These are phyloP conservation scores for Fusarium nematophilum DNA, from an alignment of 2,329 filamentous ascomycete genomes.

Conservation along the genomic window DNA sequence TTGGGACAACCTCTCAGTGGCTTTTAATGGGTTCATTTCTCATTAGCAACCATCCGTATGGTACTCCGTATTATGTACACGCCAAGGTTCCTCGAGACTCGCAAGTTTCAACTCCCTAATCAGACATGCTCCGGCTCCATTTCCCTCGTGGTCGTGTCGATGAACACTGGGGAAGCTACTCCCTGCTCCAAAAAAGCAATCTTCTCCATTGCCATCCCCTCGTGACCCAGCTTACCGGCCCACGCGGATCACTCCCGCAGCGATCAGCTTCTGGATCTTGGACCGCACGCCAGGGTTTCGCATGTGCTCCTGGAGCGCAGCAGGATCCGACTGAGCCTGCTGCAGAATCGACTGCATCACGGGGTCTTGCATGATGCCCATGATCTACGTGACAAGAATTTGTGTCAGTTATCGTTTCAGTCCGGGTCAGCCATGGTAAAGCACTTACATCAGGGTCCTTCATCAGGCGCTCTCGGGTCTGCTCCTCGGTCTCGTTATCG, in stretches of 20 bases:
- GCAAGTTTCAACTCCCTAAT: constrained; percentile 36
- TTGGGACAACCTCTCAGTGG: constrained; percentile 9
- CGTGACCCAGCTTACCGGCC: constrained; percentile 56
- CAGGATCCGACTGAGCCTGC: constrained; percentile 93
- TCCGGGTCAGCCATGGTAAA: not conserved
- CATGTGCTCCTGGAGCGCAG: constrained; percentile 96
- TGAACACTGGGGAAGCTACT: constrained; percentile 27
- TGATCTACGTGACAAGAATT: constrained; percentile 67
- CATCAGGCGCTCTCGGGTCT: constrained; percentile 91
- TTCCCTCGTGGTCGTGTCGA: constrained; percentile 20
- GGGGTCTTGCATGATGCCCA: constrained; percentile 91
- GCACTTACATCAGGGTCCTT: constrained; percentile 85
- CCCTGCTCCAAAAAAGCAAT: constrained; percentile 26
- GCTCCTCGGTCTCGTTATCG: constrained; percentile 94
- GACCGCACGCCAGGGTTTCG: constrained; percentile 85
- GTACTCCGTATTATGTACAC: constrained; percentile 45
- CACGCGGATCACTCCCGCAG: constrained; percentile 89
- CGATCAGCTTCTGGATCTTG: constrained; percentile 95
- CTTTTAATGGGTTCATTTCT: constrained; percentile 45
- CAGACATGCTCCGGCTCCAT: constrained; percentile 32
- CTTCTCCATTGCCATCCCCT: constrained; percentile 18
- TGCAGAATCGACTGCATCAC: constrained; percentile 98
- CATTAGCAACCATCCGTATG: constrained; percentile 44
- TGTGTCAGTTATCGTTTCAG: constrained; percentile 42
- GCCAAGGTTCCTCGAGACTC: constrained; percentile 36